Conservation (phyloP, 2,329 filamentous ascomycete genomes). For the Colletotrichum camelliae region DNA sequence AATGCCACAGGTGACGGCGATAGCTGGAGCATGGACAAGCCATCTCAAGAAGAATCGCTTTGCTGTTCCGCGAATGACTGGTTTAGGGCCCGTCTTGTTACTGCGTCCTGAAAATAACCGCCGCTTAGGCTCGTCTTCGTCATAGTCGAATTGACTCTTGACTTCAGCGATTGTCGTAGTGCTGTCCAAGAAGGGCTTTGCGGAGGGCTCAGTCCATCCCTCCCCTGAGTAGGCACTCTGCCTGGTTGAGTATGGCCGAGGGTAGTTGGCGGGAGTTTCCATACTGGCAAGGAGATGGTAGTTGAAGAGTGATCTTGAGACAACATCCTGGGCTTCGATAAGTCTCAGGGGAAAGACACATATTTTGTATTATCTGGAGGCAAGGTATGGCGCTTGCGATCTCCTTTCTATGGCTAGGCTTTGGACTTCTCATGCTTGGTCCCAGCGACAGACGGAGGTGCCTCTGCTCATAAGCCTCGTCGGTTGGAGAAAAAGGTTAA, state of each 20-base stretch:
- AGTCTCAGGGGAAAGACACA: neutral
- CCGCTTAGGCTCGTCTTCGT: neutral
- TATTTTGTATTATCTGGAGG: neutral
- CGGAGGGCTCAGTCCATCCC: neutral
- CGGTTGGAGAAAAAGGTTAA: neutral
- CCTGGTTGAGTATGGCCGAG: neutral
- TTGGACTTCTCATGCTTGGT: neutral
- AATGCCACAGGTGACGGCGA: neutral
- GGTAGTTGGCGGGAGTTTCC: neutral
- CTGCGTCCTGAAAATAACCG: neutral
- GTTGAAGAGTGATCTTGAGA: neutral
- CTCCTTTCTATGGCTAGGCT: neutral
- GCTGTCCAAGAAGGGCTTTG: neutral
- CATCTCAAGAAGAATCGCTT: neutral
- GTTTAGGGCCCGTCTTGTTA: neutral
- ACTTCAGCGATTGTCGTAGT: neutral
- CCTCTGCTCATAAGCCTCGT: neutral
- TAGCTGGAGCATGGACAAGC: neutral
- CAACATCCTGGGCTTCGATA: fast-evolving
- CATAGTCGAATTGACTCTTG: neutral
- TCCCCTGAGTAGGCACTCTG: neutral
- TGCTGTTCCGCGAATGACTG: neutral
- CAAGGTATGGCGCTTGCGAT: neutral
- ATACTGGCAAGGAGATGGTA: neutral
- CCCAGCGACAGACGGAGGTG: neutral